Percentiles rank a stretch among this genome's conserved stretches.
These are phyloP conservation scores for Cryptococcus jaspeensis DNA, from an alignment of 1,284 basidiomycete species.

Conservation along the genomic window DNA sequence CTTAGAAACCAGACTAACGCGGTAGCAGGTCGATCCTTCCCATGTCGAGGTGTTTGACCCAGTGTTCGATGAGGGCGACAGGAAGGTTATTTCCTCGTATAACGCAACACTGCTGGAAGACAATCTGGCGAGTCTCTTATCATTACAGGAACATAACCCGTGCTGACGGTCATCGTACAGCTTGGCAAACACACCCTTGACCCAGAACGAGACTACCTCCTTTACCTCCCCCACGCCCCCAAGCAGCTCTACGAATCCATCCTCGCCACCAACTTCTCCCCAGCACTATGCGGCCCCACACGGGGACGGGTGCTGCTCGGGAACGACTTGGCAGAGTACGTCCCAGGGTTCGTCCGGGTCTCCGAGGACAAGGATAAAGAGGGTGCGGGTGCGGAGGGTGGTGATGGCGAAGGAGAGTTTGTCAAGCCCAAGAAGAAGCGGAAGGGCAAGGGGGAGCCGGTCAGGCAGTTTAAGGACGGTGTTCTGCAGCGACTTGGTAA, in stretches of 20 bases:
- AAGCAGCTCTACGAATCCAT: constrained; percentile 43
- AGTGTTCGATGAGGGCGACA: constrained; percentile 38
- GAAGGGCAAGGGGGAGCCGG: constrained; percentile 20
- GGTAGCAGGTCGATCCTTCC: not conserved
- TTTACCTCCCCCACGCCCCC: constrained; percentile 47
- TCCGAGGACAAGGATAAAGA: not conserved
- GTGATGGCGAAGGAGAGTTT: constrained; percentile 26
- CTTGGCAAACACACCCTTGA: constrained; percentile 26
- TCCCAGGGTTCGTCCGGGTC: constrained; percentile 27
- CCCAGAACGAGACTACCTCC: constrained; percentile 22
- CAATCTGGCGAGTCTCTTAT: constrained; percentile 28
- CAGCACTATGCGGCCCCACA: constrained; percentile 11
- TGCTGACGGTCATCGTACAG: constrained; percentile 15
- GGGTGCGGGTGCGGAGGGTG: not conserved
- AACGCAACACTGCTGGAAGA: constrained; percentile 26
- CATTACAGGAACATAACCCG: not conserved
- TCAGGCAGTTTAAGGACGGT: constrained; percentile 23
- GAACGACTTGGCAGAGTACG: constrained; percentile 45
- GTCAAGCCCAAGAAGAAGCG: constrained; percentile 46
- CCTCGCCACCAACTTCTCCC: constrained; percentile 30
- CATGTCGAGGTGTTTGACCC: constrained; percentile 39
- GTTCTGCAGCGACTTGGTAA: constrained; percentile 41
- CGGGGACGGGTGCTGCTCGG: constrained; percentile 36
- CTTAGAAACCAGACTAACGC: constrained; percentile 6
- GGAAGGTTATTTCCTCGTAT: constrained; percentile 21